Percentiles rank a stretch among this genome's conserved stretches.
Evolutionary conservation across 2,329 filamentous ascomycete species (phyloP).

Genomic region (Nemania sp.): DNA sequence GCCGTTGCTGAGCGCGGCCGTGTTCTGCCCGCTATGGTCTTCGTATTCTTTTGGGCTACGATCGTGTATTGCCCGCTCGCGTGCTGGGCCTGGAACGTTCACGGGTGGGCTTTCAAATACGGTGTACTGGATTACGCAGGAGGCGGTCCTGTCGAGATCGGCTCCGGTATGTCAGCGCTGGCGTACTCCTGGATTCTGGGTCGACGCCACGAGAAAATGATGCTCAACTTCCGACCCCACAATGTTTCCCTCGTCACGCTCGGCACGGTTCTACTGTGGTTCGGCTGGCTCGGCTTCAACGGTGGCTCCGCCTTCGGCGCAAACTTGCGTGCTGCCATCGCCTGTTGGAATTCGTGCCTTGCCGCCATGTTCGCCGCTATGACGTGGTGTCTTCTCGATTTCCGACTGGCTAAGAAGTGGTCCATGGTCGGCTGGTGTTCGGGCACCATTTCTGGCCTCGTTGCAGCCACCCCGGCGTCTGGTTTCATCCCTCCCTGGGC

Average conservation of each 20-base stretch:
- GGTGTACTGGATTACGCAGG: conserved; percentile 96
- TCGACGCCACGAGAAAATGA: conserved; percentile 97
- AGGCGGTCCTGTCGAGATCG: conserved; percentile 96
- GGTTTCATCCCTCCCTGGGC: conserved; percentile 72
- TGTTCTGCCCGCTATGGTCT: conserved; percentile 91
- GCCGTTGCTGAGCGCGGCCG: conserved; percentile 93
- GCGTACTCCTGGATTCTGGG: conserved; percentile 97
- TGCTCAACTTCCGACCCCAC: conserved; percentile 99
- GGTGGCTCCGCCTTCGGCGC: conserved; percentile 92
- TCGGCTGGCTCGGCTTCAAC: conserved; percentile 99
- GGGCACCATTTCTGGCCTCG: conserved; percentile 71
- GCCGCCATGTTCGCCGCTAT: conserved; percentile 90
- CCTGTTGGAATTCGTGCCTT: conserved; percentile 96
- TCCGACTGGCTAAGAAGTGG: conserved; percentile 92
- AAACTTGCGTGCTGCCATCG: conserved; percentile 92
- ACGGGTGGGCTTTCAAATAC: conserved; percentile 90
- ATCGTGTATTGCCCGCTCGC: conserved; percentile 96
- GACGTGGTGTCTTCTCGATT: conserved; percentile 95
- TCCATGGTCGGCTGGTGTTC: conserved; percentile 78
- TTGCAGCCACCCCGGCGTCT: conserved; percentile 70
- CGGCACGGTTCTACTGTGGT: conserved; percentile 95
- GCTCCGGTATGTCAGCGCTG: conserved; percentile 87
- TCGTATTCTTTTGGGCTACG: conserved; percentile 94
- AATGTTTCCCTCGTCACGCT: conserved; percentile 97
- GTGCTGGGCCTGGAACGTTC: conserved; percentile 95